phyloP scores from a whole-genome alignment of 257 asterid genomes.

The Fraxinus cuspidata region DNA sequence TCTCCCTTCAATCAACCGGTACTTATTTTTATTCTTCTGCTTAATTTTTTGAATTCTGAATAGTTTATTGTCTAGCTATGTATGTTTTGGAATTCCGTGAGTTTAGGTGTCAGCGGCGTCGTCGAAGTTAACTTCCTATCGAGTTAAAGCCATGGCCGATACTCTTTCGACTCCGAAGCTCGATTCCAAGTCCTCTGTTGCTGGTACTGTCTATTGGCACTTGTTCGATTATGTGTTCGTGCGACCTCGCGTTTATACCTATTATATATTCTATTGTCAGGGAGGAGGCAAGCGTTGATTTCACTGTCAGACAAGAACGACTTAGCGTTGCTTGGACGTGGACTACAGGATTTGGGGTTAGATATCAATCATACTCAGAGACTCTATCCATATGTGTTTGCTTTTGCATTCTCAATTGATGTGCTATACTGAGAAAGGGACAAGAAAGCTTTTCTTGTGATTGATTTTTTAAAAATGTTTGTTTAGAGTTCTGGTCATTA shows the following conservation, averaged over 20 bases:
- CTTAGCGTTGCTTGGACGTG: conserved; percentile 72
- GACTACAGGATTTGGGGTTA: conserved; percentile 88
- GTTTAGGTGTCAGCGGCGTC: conserved; percentile 33
- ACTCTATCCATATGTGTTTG: neutral
- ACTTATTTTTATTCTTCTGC: neutral
- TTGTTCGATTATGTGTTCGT: neutral
- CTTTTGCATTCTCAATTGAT: neutral
- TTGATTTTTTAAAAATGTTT: neutral
- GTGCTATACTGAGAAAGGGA: neutral
- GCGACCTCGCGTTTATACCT: neutral
- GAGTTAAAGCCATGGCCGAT: conserved; percentile 79
- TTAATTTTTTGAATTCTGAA: neutral
- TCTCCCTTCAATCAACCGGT: conserved; percentile 37
- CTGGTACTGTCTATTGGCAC: conserved; percentile 33
- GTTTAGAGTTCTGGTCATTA: neutral
- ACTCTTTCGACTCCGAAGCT: conserved; percentile 43
- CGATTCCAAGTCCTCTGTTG: conserved; percentile 36
- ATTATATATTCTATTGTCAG: conserved; percentile 35
- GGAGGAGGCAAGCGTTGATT: conserved; percentile 75
- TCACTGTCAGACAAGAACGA: conserved; percentile 90
- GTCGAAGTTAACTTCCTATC: conserved; percentile 34
- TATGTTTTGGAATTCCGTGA: neutral
- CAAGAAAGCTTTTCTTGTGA: neutral
- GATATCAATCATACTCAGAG: neutral
- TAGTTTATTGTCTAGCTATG: neutral